Evolutionary conservation across 345 rosid species (phyloP), one percentile per base, ranked within the genome.

Genomic region (Arabis hirsuta): DNA sequence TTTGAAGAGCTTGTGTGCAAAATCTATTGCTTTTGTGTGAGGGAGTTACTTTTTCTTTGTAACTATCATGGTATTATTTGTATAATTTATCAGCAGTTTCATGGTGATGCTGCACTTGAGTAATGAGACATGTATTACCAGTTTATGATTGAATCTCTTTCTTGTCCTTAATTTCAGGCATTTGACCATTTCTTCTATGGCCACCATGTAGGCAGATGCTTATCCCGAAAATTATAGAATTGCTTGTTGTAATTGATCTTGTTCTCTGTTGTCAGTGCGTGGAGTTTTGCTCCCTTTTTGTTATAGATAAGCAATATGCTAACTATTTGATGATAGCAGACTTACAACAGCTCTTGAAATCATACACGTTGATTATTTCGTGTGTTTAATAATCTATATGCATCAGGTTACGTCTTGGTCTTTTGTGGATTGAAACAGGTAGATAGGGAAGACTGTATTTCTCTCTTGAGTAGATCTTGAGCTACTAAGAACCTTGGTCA

Each of bases 41-140:
- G 46, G 45, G 44, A 26, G 14, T 14, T 16, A 13, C 0, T 19
- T 22, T n/a, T 19, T 20, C 36, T 16, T 14, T 55, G 63, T 45
- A 32, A 16, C 12, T 16, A 67, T 32, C 6, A 55, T 55, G 16
- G 9, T 56, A 50, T 11, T 43, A 29, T 53, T 9, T 32, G 31
- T 34, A 54, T 32, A 13, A 29, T 31, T 72, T 34, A 43, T 43
- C 27, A 52, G 19, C 19, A 13, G 59, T 54, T 54, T 32, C 57
- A 63, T 36, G 70, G 70, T 34, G 70, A 24, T 73, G 42, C 50
- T 64, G 29, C 76, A 36, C 43, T 54, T 63, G 31, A n/a, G 24
- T 27, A 7, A 36, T 55, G 59, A n/a, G 63, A 56, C 16, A 16
- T 16, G 16, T 16, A 16, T 16, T 16, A 16, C 16, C 16, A 16